Evolutionary conservation across 495 filamentous ascomycete genomes (phyloP), one percentile per base, ranked within the genome.

Genomic region (Apiosordaria backusii): DNA sequence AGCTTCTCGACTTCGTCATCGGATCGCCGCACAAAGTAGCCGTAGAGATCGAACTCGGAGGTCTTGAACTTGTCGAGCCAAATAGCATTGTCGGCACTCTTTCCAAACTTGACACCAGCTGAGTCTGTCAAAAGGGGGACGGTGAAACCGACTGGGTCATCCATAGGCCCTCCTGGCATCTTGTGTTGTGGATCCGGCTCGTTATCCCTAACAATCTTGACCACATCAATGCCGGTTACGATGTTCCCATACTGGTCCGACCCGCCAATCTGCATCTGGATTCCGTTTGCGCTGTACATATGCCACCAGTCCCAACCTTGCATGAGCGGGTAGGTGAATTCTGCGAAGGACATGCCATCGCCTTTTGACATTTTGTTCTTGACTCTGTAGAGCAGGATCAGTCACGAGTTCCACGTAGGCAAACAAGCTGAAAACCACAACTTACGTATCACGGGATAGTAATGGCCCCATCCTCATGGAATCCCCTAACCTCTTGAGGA

Each of bases 231-330:
- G 23, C 95, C 95, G 52, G 93, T 88, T 5, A 96, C 82, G 67
- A 99, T 97, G 74, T 99, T 99, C 66, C 95, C 95, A 76, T 87
- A 99, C 76, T 99, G 95, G 75, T 99, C 95, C 26, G 92, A 89
- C 54, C 95, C 95, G 61, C 95, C 95, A 53, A 99, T 92, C 76
- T 99, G 91, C 69, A 95, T 83, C 70, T 90, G 89, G 9, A 90
- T 81, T 6, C 83, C 85, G 25, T 84, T 82, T 2, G 74, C 80
- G 1, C 25, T 40, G 71, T 89, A 93, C 77, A 98, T 81, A 62
- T 87, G 76, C 90, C 90, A 97, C 88, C 92, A 99, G 76, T 99
- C 95, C 88, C 93, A 98, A n/a, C 88, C 90, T 75, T 99, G 95
- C 68, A 99, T 84, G 23, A 98, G 75, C 16, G 96, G 95, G 69